Conservation (phyloP, 306 rosid genomes). For the Cucumis cinereus region DNA sequence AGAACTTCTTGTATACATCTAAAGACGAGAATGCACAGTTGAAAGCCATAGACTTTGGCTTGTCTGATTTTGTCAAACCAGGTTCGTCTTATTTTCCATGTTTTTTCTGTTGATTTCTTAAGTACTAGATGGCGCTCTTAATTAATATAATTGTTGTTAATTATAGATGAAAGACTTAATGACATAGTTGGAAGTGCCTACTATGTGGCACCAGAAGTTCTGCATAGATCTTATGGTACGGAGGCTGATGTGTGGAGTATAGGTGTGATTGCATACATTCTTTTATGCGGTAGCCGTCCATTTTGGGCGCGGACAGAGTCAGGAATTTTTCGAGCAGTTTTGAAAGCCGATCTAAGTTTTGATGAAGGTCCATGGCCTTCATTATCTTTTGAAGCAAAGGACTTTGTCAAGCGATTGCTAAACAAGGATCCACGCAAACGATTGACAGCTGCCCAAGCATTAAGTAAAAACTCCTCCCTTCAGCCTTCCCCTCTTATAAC, state of each 20-base stretch:
- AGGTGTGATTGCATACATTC: slow-evolving; percentile 96
- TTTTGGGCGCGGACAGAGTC: slow-evolving; percentile 99
- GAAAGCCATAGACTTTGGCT: slow-evolving; percentile 96
- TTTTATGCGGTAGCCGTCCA: slow-evolving; percentile 97
- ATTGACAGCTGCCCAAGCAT: slow-evolving; percentile 91
- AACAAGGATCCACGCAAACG: slow-evolving; percentile 92
- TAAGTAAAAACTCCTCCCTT: slow-evolving; percentile 48
- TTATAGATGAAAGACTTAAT: slow-evolving; percentile 89
- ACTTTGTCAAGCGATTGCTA: slow-evolving; percentile 83
- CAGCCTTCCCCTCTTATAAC: neutral
- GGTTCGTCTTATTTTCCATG: slow-evolving; percentile 33
- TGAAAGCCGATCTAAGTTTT: slow-evolving; percentile 92
- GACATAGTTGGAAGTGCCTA: slow-evolving; percentile 99
- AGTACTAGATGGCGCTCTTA: neutral
- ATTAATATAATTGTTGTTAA: neutral
- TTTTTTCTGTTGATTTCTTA: neutral
- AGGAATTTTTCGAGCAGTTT: slow-evolving; percentile 84
- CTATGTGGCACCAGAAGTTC: slow-evolving; percentile 96
- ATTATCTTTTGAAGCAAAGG: slow-evolving; percentile 72
- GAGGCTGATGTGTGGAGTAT: slow-evolving; percentile 99
- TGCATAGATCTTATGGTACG: slow-evolving; percentile 82
- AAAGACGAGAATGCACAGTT: slow-evolving; percentile 76
- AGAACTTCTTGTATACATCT: slow-evolving; percentile 80
- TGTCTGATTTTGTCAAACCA: slow-evolving; percentile 92
- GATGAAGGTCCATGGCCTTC: slow-evolving; percentile 97